Evolutionary conservation across 192 early-diverging fungal genomes (phyloP), one percentile per base, ranked within the genome.

Genomic region (Entophlyctis helioformis): DNA sequence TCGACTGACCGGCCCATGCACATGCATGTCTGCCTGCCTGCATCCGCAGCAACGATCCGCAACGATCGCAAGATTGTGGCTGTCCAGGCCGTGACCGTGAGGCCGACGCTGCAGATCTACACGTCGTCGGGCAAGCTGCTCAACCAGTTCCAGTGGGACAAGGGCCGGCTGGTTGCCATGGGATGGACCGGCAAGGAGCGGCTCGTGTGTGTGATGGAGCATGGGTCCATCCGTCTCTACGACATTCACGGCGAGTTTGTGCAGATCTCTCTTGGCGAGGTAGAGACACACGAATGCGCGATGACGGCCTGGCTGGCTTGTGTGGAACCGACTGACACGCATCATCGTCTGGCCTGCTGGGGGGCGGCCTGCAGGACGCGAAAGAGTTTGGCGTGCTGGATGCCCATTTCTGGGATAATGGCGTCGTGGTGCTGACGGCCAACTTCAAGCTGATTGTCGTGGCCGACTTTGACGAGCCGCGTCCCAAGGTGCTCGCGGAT

Each of bases 181-280:
- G 83, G 84, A 48, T 99, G 96, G 96, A 89, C 85, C 26, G 75
- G 73, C 24, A 72, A 69, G 10, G 93, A 96, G 44, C 69, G 87
- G 44, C 69, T 99, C 18, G 69, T 93, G 11, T 88, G 86, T 29
- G 88, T 93, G 8, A 63, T 87, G 50, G 86, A 90, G 44, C 81
- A 86, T 56, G 94, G 89, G 31, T 72, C 53, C 18, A 83, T 97
- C 22, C 58, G 83, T 1, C 56, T 93, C 49, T 89, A 87, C 44
- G 79, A 82, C 46, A 67, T 96, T 23, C 69, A 83, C 48, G 96
- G 91, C 1, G 78, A 85, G 44, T 77, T 75, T 44, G 76, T 69
- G 1, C 84, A 85, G 51, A 84, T 88, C 45, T 77, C 80, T 16
- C 64, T 94, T 18, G 89, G 87, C 33, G 65, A 83, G 74, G 82